Evolutionary conservation across 2,329 filamentous ascomycete species (phyloP).

Genomic region (Sarocladiaceae sp.): DNA sequence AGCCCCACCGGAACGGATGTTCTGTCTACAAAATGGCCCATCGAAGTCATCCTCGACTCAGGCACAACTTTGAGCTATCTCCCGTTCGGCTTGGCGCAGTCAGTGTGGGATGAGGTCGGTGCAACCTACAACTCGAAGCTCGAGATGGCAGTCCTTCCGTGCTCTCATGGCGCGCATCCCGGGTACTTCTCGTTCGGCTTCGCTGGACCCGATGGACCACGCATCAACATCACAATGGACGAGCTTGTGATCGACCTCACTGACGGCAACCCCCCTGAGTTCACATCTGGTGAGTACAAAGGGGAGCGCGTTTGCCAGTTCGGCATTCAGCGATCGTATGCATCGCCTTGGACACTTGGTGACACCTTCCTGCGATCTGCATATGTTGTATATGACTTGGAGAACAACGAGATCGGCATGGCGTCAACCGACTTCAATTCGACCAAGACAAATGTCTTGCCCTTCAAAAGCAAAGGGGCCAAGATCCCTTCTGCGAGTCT

Average conservation of each 20-base stretch:
- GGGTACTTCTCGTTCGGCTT: slow-evolving; percentile 53
- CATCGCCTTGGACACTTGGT: slow-evolving; percentile 43
- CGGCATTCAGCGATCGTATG: slow-evolving; percentile 49
- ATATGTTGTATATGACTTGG: slow-evolving; percentile 56
- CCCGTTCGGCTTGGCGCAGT: slow-evolving; percentile 53
- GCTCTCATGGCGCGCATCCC: slow-evolving; percentile 36
- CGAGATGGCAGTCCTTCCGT: slow-evolving; percentile 44
- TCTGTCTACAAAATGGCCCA: slow-evolving; percentile 40
- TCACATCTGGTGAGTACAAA: slow-evolving; percentile 35
- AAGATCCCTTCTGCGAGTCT: slow-evolving; percentile 46
- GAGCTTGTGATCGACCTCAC: slow-evolving; percentile 50
- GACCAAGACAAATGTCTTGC: slow-evolving; percentile 42
- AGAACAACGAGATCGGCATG: slow-evolving; percentile 52
- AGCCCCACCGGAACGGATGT: slow-evolving; percentile 46
- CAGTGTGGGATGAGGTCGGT: slow-evolving; percentile 52
- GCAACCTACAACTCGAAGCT: slow-evolving; percentile 37
- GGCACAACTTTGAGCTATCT: slow-evolving; percentile 71
- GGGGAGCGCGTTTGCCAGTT: slow-evolving; percentile 49
- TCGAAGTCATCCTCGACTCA: slow-evolving; percentile 67
- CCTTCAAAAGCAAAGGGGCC: slow-evolving; percentile 45
- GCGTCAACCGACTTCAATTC: slow-evolving; percentile 54
- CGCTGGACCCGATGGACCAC: slow-evolving; percentile 41
- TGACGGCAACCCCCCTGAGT: slow-evolving; percentile 26
- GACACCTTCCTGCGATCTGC: slow-evolving; percentile 57
- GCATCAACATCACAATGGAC: slow-evolving; percentile 49